phyloP scores from a whole-genome alignment of 257 asterid genomes.

The Lycium ferocissimum region DNA sequence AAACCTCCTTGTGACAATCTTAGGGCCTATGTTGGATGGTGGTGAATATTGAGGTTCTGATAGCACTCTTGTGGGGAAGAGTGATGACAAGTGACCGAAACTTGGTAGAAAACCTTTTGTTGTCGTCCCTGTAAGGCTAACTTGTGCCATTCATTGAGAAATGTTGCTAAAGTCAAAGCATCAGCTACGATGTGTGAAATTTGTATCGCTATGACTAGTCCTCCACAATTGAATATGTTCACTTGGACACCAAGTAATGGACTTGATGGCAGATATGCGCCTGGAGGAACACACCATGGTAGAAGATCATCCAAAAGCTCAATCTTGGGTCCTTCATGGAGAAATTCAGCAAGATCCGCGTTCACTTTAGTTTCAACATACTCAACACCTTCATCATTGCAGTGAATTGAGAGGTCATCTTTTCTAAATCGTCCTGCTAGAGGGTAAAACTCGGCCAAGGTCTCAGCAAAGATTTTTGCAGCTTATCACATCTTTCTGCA shows the following conservation, averaged over 20 bases:
- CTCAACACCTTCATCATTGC: neutral
- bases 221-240: neutral
- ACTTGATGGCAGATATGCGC: neutral
- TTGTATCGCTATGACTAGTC: neutral
- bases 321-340: neutral
- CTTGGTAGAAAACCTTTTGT: neutral
- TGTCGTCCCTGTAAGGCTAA: neutral
- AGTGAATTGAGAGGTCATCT: neutral
- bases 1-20: neutral
- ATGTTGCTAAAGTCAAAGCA: neutral
- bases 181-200: neutral
- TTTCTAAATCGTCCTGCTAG: neutral
- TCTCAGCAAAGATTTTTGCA: neutral
- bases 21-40: neutral
- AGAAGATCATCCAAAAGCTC: conserved; percentile 5
- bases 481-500: neutral
- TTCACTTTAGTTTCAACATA: neutral
- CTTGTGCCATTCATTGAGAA: neutral
- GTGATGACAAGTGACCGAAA: neutral
- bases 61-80: neutral
- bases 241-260: neutral
- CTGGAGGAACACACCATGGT: neutral
- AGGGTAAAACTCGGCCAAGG: neutral
- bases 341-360: neutral
- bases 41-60: neutral